Evolutionary conservation across 2,329 filamentous ascomycete species (phyloP).

Genomic region (Fusarium sublunatum): DNA sequence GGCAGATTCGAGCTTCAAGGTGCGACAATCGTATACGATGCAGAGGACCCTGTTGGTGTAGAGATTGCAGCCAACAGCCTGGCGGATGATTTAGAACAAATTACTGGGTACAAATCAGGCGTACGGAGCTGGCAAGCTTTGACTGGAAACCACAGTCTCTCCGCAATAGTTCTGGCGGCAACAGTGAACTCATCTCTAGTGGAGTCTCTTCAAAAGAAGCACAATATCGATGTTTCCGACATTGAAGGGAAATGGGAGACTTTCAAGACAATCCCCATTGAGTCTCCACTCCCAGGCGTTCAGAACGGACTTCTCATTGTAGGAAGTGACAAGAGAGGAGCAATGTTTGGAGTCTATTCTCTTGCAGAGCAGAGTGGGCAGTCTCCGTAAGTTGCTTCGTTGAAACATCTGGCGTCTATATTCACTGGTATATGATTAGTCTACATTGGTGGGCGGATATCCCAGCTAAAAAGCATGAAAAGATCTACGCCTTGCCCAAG

Average conservation of each 20-base stretch:
- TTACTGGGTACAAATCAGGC: background rate
- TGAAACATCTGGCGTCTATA: background rate
- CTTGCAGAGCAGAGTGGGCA: constrained; percentile 74
- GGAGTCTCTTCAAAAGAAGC: background rate
- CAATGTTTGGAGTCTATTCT: constrained; percentile 78
- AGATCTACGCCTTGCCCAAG: constrained; percentile 66
- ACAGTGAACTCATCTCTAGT: background rate
- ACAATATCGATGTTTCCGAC: constrained; percentile 58
- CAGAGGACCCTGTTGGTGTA: background rate
- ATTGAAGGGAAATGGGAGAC: constrained; percentile 75
- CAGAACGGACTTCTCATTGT: constrained; percentile 72
- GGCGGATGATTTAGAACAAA: background rate
- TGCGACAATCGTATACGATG: background rate
- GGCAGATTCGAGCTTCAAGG: background rate
- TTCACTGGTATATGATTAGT: background rate
- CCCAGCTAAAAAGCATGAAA: constrained; percentile 60
- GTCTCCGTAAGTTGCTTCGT: constrained; percentile 62
- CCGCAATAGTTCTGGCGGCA: background rate
- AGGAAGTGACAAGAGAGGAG: constrained; percentile 72
- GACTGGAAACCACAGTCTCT: background rate
- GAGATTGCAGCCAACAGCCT: background rate
- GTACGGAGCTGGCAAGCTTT: background rate
- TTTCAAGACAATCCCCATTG: constrained; percentile 69
- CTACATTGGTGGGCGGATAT: constrained; percentile 76
- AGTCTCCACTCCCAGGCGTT: constrained; percentile 66